Conservation (phyloP, 345 rosid species). For the Gynandropsis gynandra region DNA sequence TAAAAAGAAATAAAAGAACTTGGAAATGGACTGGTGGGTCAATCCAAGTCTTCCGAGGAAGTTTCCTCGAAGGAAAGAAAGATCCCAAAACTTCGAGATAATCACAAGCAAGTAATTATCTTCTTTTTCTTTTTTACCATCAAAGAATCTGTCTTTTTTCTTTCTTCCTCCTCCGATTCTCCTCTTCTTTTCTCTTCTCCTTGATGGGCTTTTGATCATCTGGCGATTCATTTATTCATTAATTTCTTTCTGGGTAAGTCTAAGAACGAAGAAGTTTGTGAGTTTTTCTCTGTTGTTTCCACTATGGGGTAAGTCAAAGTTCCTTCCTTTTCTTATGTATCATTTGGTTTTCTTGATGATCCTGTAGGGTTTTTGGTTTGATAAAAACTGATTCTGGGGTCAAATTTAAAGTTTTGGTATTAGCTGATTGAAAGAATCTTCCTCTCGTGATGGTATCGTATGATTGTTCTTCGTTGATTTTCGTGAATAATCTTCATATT, state of each 20-base stretch:
- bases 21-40: too few species aligned
- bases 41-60: too few species aligned
- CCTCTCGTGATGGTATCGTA: too few species aligned
- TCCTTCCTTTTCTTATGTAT: not conserved
- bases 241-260: conserved; percentile 7
- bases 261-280: not conserved
- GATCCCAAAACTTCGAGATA: too few species aligned
- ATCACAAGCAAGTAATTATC: too few species aligned
- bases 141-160: not conserved
- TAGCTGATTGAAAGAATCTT: not conserved
- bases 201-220: not conserved
- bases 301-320: conserved; percentile 20
- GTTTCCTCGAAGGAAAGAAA: too few species aligned
- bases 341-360: not conserved
- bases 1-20: too few species aligned
- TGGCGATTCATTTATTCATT: not conserved
- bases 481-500: too few species aligned
- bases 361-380: not conserved
- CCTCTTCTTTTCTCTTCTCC: not conserved
- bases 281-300: not conserved
- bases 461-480: not conserved
- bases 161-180: not conserved
- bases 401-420: not conserved
- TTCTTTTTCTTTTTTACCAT: too few species aligned
- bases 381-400: not conserved